Evolutionary conservation across 2,329 filamentous ascomycete species (phyloP).

Genomic region (Diaporthe vaccinii): DNA sequence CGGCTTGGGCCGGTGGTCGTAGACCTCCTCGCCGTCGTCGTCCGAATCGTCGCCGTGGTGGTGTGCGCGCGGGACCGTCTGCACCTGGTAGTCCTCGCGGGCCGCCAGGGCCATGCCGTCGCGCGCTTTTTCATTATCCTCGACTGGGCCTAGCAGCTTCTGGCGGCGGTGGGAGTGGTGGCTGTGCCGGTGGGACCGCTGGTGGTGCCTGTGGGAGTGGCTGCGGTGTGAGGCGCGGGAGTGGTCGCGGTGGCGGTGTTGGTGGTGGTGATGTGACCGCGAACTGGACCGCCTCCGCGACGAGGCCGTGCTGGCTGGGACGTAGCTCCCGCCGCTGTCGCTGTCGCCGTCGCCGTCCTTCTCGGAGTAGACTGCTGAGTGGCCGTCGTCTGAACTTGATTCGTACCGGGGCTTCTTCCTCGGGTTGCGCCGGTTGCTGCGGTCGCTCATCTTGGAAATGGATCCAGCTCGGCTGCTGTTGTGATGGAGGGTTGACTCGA

Average conservation of each 20-base stretch:
- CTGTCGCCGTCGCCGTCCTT: constrained; percentile 23
- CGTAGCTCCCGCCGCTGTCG: constrained; percentile 30
- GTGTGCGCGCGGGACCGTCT: constrained; percentile 25
- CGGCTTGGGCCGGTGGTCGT: constrained; percentile 34
- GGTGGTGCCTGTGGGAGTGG: constrained; percentile 12
- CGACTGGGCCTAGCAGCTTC: constrained; percentile 17
- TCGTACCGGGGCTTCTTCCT: constrained; percentile 21
- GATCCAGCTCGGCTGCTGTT: not conserved
- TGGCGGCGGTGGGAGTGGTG: constrained; percentile 21
- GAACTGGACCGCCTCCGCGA: not conserved
- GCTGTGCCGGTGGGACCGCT: constrained; percentile 11
- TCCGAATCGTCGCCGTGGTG: constrained; percentile 11
- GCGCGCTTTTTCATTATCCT: constrained; percentile 12
- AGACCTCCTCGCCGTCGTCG: constrained; percentile 35
- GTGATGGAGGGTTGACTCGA: not conserved
- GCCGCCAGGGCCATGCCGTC: constrained; percentile 6
- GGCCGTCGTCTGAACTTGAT: constrained; percentile 10
- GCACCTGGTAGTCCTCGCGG: constrained; percentile 29
- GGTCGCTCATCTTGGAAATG: constrained; percentile 4
- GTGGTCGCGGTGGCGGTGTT: not conserved
- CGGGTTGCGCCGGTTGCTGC: constrained; percentile 22
- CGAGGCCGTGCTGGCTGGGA: constrained; percentile 23
- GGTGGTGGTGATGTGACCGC: not conserved
- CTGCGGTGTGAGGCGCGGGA: constrained; percentile 10
- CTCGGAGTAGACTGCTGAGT: not conserved